Evolutionary conservation across 352 stramenopile genomes (phyloP), one percentile per base, ranked within the genome.

Genomic region (Globisporangium barbulae): DNA sequence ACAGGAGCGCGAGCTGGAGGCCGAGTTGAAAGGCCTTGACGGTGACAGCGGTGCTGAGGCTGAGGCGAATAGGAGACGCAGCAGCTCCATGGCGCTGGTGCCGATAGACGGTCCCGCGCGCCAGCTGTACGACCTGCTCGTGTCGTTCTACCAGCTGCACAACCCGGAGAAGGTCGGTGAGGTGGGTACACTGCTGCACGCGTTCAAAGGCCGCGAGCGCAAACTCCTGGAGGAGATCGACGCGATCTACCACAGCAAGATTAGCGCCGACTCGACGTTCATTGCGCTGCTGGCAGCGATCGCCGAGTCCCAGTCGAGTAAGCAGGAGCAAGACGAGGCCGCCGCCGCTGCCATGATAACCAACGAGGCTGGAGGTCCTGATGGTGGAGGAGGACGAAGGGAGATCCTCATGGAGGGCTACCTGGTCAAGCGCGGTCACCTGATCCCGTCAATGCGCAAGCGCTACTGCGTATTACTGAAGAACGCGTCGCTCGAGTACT

Each of bases 71-170:
- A 17, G 25, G 19, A 19, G 49, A 9, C 64, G 33, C 17, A 52
- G 37, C 5, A 66, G 63, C 30, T 57, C 58, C 1, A 41, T 49
- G 19, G 8, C 17, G 15, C 17, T 44, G 8, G 28, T 55, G 37
- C 28, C 50, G 0, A 15, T 39, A 9, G 42, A 53, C 8, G 53
- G 52, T 1, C 59, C 64, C 0, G 9, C 31, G 10, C 39, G 41
- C 3, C 37, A 76, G 8, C 63, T 91, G 33, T 76, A 79, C 31
- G 61, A 63, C 10, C 64, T 75, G 0, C 67, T 98, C 25, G 49
- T 88, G 0, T 71, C 59, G 19, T 98, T 98, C 53, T 98, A 98
- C 64, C 76, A 92, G 61, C 87, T 88, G 28, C 86, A 98, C 61
- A 90, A 96, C 61, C 86, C 90, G 2, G 79, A 86, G 25, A 98